Percentiles rank a stretch among this genome's conserved stretches.
These are phyloP conservation scores for Lenwebbia sp. DNA, from an alignment of 345 rosid genomes.

Conservation along the genomic window DNA sequence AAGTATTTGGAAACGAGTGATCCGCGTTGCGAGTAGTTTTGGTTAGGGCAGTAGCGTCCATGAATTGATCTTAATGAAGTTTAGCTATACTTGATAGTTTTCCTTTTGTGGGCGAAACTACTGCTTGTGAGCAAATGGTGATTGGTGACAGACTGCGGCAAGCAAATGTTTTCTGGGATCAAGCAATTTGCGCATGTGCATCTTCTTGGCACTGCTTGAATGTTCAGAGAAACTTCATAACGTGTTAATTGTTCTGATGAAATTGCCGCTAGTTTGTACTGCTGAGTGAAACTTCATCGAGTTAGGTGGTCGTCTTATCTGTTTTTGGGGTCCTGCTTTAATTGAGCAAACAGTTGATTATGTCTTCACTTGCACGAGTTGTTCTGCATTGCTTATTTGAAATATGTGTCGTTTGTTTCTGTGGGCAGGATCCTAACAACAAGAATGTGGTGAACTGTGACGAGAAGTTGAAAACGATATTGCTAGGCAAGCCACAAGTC, in stretches of 20 bases:
- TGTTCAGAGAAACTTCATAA: not conserved
- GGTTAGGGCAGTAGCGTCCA: not conserved
- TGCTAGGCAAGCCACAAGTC: constrained; percentile 66
- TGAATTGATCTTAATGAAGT: not conserved
- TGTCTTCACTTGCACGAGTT: not conserved
- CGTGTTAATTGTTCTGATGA: not conserved
- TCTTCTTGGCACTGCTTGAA: not conserved
- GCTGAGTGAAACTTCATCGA: not conserved
- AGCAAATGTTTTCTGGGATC: not conserved
- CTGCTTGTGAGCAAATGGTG: not conserved
- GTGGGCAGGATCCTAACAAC: constrained; percentile 59
- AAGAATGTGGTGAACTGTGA: constrained; percentile 81
- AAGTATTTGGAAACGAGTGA: not conserved
- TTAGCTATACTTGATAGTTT: not conserved
- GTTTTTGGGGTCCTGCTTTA: not conserved
- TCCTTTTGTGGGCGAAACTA: not conserved
- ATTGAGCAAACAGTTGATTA: not conserved
- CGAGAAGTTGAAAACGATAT: constrained; percentile 56
- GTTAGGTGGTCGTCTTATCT: not conserved
- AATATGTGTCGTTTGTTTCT: not conserved
- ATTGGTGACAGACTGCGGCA: not conserved
- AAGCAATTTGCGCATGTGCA: not conserved
- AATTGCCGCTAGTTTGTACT: not conserved
- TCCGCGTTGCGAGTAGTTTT: not conserved
- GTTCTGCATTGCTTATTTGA: not conserved